These are phyloP conservation scores for Sextonia rubra DNA, from an alignment of 164 flowering plant species.

Conservation along the genomic window DNA sequence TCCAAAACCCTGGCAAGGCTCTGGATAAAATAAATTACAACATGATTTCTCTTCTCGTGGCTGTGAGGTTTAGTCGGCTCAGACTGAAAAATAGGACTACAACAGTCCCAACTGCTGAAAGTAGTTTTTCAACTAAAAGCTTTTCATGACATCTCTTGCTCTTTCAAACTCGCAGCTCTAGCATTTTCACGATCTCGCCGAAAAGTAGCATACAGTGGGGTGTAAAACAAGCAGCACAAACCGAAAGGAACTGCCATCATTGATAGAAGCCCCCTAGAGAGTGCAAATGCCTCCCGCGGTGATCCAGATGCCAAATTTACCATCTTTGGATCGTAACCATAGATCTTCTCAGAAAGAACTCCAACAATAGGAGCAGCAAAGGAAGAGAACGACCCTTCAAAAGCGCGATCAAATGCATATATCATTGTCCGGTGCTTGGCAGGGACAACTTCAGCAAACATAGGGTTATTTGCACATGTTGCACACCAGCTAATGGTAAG, in stretches of 20 bases:
- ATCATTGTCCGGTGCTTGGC: conserved; percentile 88
- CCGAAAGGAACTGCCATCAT: conserved; percentile 92
- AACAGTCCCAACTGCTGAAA: not conserved
- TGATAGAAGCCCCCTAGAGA: conserved; percentile 79
- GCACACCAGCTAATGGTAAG: conserved; percentile 88
- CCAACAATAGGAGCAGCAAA: conserved; percentile 97
- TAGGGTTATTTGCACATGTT: conserved; percentile 80
- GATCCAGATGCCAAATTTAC: conserved; percentile 60
- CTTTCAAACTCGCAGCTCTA: conserved; percentile 43
- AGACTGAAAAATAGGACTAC: not conserved
- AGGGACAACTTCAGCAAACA: conserved; percentile 97
- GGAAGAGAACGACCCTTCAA: conserved; percentile 89
- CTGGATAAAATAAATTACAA: not conserved
- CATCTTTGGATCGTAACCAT: conserved; percentile 73
- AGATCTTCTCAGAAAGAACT: conserved; percentile 77
- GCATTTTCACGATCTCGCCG: conserved; percentile 70
- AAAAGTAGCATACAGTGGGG: conserved; percentile 62
- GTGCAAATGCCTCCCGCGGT: conserved; percentile 59
- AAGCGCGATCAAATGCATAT: conserved; percentile 94
- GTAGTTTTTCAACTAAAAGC: not conserved
- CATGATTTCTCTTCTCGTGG: not conserved
- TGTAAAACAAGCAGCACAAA: conserved; percentile 74
- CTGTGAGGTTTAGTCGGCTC: not conserved
- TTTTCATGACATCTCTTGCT: conserved; percentile 34
- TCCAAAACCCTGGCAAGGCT: not conserved